Conservation (phyloP, 2,329 filamentous ascomycete species). For the Zymoseptoria passerinii region DNA sequence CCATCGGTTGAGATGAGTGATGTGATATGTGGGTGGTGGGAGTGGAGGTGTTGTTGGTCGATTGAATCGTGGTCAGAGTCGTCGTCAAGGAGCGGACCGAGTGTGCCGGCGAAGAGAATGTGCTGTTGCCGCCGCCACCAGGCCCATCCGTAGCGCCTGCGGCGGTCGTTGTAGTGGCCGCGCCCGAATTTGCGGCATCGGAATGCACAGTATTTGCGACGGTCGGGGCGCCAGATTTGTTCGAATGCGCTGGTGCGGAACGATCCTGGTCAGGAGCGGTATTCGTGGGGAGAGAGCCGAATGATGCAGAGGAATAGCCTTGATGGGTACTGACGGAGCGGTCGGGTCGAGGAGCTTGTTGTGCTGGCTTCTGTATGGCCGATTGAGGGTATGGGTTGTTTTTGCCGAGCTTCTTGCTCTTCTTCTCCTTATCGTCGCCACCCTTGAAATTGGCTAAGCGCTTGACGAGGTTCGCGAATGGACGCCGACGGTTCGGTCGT, state of each 20-base stretch:
- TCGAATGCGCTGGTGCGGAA: conserved; percentile 53
- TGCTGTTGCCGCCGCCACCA: conserved; percentile 58
- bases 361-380: conserved; percentile 24
- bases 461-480: conserved; percentile 91
- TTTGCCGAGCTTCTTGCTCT: conserved; percentile 43
- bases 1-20: conserved; percentile 19
- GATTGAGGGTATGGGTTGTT: conserved; percentile 93
- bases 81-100: conserved; percentile 74
- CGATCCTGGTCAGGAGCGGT: conserved; percentile 45
- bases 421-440: conserved; percentile 39
- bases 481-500: conserved; percentile 65
- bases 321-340: not conserved
- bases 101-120: conserved; percentile 74
- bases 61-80: conserved; percentile 79
- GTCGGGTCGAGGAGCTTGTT: not conserved
- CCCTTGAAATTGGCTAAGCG: conserved; percentile 84
- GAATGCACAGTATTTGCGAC: conserved; percentile 70
- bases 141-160: conserved; percentile 55
- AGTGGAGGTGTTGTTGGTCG: conserved; percentile 43
- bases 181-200: conserved; percentile 67
- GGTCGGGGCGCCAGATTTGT: conserved; percentile 68
- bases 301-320: conserved; percentile 36
- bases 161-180: conserved; percentile 65
- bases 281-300: conserved; percentile 42
- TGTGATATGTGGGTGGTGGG: conserved; percentile 23